Percentiles rank a stretch among this genome's conserved stretches.
These are phyloP conservation scores for Pseudotsuga menziesii DNA, from an alignment of 75 land plant genomes.

Conservation along the genomic window DNA sequence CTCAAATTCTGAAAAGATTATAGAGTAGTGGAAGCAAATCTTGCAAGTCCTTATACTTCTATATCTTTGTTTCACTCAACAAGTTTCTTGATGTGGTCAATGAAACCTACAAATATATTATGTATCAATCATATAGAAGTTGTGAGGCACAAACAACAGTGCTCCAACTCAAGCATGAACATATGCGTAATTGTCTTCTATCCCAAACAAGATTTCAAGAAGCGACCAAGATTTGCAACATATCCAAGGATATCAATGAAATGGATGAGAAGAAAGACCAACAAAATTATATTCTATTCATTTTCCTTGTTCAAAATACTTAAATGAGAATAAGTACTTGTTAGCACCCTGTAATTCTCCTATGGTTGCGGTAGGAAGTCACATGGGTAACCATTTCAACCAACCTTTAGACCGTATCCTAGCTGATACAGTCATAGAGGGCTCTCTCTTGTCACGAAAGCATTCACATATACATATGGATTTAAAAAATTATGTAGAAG, in stretches of 20 bases:
- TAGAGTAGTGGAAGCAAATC: constrained; percentile 91
- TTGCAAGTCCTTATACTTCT: constrained; percentile 94
- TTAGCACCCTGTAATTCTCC: no score
- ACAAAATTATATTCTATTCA: not conserved
- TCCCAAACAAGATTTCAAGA: not conserved
- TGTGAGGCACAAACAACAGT: not conserved
- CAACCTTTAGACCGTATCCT: no score
- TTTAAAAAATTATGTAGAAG: no score
- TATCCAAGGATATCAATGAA: not conserved
- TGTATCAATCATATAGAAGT: not conserved
- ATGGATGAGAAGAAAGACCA: not conserved
- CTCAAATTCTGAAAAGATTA: constrained; percentile 14
- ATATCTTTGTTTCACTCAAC: constrained; percentile 63
- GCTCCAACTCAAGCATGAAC: not conserved
- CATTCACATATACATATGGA: no score
- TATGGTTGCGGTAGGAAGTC: no score
- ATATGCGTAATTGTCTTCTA: not conserved
- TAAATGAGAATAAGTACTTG: no score
- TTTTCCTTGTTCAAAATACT: not conserved
- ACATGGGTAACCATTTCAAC: no score
- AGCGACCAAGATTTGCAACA: not conserved
- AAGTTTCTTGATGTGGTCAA: constrained; percentile 56
- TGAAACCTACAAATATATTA: constrained; percentile 34
- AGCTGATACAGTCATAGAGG: no score
- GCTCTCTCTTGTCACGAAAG: no score